These are phyloP conservation scores for Agarophyton chilense DNA, from an alignment of 23 red algal species.

Conservation along the genomic window DNA sequence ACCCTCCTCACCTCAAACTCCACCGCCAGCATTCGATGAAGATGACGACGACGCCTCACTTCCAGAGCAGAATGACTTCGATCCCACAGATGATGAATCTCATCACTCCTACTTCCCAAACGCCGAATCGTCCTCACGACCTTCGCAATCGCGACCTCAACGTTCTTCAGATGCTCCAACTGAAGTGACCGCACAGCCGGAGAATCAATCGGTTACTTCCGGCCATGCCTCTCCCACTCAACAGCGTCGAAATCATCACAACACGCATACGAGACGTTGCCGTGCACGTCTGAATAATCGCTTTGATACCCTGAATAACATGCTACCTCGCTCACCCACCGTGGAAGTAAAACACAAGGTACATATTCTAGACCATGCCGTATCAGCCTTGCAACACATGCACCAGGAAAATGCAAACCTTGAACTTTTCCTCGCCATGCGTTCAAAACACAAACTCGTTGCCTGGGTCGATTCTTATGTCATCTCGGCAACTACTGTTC, in stretches of 20 bases:
- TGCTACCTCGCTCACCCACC: slow-evolving; percentile 49
- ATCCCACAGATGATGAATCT: slow-evolving; percentile 17
- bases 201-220: slow-evolving; percentile 24
- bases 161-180: background rate
- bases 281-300: slow-evolving; percentile 60
- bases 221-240: slow-evolving; percentile 45
- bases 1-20: slow-evolving; percentile 5
- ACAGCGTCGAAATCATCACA: slow-evolving; percentile 65
- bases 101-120: slow-evolving; percentile 8
- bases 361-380: slow-evolving; percentile 57
- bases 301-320: slow-evolving; percentile 53
- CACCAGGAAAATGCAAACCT: slow-evolving; percentile 41
- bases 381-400: slow-evolving; percentile 2
- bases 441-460: slow-evolving; percentile 8
- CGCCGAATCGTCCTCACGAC: background rate
- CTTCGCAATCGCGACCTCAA: background rate
- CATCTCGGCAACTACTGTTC: background rate
- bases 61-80: slow-evolving; percentile 15
- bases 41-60: slow-evolving; percentile 32
- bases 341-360: slow-evolving; percentile 63
- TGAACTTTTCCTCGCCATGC: slow-evolving; percentile 32
- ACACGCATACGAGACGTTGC: slow-evolving; percentile 68
- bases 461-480: slow-evolving; percentile 35
- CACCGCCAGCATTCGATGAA: slow-evolving; percentile 11
- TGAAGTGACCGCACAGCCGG: background rate